Conservation (phyloP, 495 filamentous ascomycete genomes). For the Talaromyces nanjingensis region DNA sequence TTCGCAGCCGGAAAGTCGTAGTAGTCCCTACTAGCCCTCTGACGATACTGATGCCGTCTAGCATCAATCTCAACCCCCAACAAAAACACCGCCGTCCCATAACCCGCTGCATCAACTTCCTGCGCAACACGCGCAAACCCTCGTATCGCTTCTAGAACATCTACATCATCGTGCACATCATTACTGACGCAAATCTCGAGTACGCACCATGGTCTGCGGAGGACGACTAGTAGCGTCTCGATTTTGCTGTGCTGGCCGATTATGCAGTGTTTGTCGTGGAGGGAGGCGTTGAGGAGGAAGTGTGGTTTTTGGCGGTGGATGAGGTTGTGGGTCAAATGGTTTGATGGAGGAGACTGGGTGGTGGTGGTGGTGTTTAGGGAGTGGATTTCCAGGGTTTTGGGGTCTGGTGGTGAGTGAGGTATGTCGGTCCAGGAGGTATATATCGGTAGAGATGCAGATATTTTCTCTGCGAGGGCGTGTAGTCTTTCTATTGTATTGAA, state of each 20-base stretch:
- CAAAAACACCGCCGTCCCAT: slow-evolving; percentile 4
- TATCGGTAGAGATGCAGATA: neutral
- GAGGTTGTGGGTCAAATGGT: neutral
- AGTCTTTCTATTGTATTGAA: neutral
- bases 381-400: neutral
- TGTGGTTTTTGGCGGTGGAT: neutral
- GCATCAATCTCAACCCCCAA: slow-evolving; percentile 1
- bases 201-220: slow-evolving; percentile 7
- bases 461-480: neutral
- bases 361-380: neutral
- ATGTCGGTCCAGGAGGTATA: slow-evolving; percentile 1
- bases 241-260: neutral
- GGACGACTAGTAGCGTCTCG: neutral
- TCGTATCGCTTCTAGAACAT: neutral
- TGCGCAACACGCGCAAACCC: neutral
- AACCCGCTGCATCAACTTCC: neutral
- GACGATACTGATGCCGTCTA: too few species aligned
- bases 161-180: neutral
- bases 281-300: slow-evolving; percentile 4
- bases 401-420: neutral
- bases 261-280: neutral
- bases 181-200: slow-evolving; percentile 6
- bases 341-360: neutral
- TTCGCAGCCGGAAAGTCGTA: neutral
- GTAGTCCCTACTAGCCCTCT: neutral